Evolutionary conservation across 768 basidiomycete species (phyloP), one percentile per base, ranked within the genome.

Genomic region (Phylloporus arenicola): DNA sequence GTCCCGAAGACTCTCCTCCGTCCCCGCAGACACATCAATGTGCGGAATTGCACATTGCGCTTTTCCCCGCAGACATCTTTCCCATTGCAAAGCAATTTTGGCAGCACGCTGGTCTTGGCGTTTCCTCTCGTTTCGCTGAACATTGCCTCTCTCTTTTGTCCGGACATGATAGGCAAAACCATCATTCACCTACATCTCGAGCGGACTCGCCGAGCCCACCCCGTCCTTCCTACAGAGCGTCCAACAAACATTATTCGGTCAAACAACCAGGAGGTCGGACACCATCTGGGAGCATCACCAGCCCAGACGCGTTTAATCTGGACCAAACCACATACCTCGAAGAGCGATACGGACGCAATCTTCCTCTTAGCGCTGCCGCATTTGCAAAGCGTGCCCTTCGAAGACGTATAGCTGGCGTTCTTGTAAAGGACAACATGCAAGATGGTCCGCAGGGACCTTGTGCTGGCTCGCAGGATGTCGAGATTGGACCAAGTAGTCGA

Each of bases 51-150:
- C 85, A 95, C 64, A 88, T 94, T 56, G 84, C 84, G 2, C 70
- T 99, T 14, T 90, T 93, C 64, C 82, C 84, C 6, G 65, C 71
- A 3, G 75, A 80, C 4, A 67, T 78, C 4, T 84, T 77, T 58
- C 60, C 76, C 9, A 64, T 85, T 7, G 92, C 90, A 8, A 95
- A 89, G 64, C 78, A 92, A 65, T 97, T 94, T 68, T 98, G 95
- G 95, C 94, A 97, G 58, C 95, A 97, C 64, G 83, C 87, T 0
- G 95, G 95, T 0, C 72, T 87, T 51, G 93, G 94, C 1, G 84
- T 99, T 35, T 92, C 88, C 3, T 92, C 89, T 53, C 83, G 95
- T 7, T 70, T 87, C 17, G 92, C 92, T 4, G 92, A 93, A 52
- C 75, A 82, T 50, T 92, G 88, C 62, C 74, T 98, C 38, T 74